Conservation (phyloP, 1,139 yeast genomes). For the Saccharomyces pastorianus region DNA sequence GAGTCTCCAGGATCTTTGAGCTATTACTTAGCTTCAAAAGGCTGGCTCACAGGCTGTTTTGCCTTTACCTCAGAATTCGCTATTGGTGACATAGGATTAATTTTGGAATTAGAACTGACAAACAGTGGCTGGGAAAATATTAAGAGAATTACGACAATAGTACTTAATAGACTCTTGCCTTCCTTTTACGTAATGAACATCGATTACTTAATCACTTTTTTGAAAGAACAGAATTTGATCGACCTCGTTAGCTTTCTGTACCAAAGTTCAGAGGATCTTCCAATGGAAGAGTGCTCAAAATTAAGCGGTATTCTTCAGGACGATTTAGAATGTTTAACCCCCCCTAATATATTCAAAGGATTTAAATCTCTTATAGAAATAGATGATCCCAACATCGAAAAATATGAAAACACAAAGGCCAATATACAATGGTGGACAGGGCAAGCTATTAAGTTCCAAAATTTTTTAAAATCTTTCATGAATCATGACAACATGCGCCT, state of each 20-base stretch:
- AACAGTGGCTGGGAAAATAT: constrained; percentile 34
- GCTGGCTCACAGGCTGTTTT: constrained; percentile 33
- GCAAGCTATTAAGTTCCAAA: constrained; percentile 33
- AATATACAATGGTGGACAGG: constrained; percentile 36
- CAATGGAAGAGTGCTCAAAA: constrained; percentile 41
- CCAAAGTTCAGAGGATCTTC: constrained; percentile 30
- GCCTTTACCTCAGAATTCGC: constrained; percentile 39
- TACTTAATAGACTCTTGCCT: constrained; percentile 30
- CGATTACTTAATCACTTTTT: constrained; percentile 32
- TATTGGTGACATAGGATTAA: constrained; percentile 31
- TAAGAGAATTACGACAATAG: constrained; percentile 26
- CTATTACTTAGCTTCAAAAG: constrained; percentile 29
- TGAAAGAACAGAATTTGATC: constrained; percentile 41
- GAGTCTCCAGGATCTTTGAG: constrained; percentile 45
- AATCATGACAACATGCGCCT: constrained; percentile 30
- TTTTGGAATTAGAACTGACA: constrained; percentile 43
- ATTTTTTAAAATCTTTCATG: constrained; percentile 29
- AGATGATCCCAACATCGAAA: constrained; percentile 21
- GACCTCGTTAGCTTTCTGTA: constrained; percentile 41
- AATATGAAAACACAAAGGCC: constrained; percentile 26
- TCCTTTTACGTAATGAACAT: constrained; percentile 18
- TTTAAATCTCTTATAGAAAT: constrained; percentile 31
- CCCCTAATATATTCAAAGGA: constrained; percentile 38
- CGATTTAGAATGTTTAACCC: constrained; percentile 27
- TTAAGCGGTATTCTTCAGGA: constrained; percentile 34